phyloP scores from a whole-genome alignment of 139 green algal species.

The Axilococcus clingmanii region DNA sequence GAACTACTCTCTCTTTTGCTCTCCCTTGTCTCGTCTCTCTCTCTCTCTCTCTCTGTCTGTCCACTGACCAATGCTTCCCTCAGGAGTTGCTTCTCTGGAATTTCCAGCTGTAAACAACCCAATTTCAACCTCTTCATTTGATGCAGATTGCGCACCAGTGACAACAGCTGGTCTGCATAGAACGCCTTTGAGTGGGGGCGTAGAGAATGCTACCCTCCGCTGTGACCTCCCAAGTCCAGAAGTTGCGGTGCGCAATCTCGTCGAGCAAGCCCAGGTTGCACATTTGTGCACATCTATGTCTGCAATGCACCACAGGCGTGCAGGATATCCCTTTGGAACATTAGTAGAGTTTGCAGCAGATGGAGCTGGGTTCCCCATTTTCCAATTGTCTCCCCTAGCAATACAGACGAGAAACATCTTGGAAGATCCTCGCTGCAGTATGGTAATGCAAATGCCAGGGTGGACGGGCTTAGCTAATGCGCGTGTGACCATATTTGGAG shows the following conservation, averaged over 20 bases:
- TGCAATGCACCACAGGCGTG: constrained; percentile 90
- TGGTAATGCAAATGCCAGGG: constrained; percentile 87
- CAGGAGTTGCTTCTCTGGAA: constrained; percentile 12
- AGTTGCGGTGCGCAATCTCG: constrained; percentile 59
- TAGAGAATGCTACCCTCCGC: constrained; percentile 74
- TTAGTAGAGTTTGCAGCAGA: constrained; percentile 95
- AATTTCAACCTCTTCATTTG: background rate
- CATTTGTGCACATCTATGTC: constrained; percentile 96
- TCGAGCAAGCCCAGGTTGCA: constrained; percentile 77
- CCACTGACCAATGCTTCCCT: background rate
- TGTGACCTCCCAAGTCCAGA: constrained; percentile 75
- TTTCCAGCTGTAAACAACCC: constrained; percentile 6
- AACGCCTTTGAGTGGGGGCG: constrained; percentile 65
- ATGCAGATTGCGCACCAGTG: constrained; percentile 1
- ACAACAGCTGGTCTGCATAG: constrained; percentile 46
- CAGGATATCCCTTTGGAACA: constrained; percentile 94
- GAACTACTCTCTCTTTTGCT: too few species aligned
- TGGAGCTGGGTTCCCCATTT: constrained; percentile 77
- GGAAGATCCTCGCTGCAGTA: constrained; percentile 52
- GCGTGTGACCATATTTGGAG: constrained; percentile 96
- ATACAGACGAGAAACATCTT: constrained; percentile 81
- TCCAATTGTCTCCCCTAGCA: constrained; percentile 64
- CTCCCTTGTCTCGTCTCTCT: too few species aligned
- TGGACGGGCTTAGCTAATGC: constrained; percentile 96
- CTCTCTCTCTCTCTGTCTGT: background rate